These are phyloP conservation scores for Trifolium pratense DNA, from an alignment of 306 rosid species.

Conservation along the genomic window DNA sequence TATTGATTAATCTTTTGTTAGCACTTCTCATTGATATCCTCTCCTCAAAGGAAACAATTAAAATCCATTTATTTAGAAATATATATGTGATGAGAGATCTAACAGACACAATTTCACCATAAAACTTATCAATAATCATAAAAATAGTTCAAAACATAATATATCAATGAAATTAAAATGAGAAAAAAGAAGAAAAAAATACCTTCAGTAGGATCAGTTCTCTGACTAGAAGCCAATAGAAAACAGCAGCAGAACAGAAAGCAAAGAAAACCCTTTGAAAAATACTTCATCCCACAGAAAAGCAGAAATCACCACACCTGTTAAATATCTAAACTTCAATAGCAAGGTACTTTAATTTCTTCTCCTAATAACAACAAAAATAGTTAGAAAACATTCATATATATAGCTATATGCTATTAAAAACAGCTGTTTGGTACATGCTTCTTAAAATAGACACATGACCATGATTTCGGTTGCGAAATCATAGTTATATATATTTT, in stretches of 20 bases:
- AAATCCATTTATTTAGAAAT: background rate
- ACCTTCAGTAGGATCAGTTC: slow-evolving; percentile 76
- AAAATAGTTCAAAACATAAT: background rate
- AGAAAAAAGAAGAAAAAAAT: background rate
- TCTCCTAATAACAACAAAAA: slow-evolving; percentile 50
- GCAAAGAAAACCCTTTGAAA: slow-evolving; percentile 51
- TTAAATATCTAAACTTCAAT: too few species aligned
- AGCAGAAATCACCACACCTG: too few species aligned
- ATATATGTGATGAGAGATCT: background rate
- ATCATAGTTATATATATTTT: too few species aligned
- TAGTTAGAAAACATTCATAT: slow-evolving; percentile 8
- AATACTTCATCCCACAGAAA: slow-evolving; percentile 54
- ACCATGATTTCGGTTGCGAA: too few species aligned
- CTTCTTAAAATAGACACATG: too few species aligned
- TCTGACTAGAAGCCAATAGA: slow-evolving; percentile 45
- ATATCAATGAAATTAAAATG: background rate
- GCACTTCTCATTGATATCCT: too few species aligned
- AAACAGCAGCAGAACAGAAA: slow-evolving; percentile 58
- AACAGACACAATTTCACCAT: background rate
- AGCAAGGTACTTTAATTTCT: background rate
- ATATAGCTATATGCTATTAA: background rate
- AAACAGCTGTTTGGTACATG: too few species aligned
- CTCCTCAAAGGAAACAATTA: background rate
- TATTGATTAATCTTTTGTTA: too few species aligned
- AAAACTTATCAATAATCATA: background rate